Evolutionary conservation across 2,329 filamentous ascomycete genomes (phyloP), one percentile per base, ranked within the genome.

Genomic region (Exophiala calicioides): DNA sequence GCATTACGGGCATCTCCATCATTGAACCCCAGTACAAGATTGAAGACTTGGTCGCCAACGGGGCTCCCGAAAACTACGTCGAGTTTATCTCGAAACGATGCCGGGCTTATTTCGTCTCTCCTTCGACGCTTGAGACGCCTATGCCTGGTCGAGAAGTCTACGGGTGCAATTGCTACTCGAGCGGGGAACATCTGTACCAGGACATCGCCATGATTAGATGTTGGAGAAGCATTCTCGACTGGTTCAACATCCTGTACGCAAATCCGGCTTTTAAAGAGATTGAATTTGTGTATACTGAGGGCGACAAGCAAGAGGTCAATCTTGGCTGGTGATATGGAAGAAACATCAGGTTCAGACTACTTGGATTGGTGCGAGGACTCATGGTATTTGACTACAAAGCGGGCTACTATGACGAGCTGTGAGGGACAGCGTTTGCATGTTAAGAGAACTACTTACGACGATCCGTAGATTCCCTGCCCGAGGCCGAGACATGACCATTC

Each of bases 151-250:
- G 77, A 1, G 61, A 71, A 1, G 76, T 77, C 7, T 70, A 78
- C 32, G 84, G 85, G 4, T 85, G 80, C 54, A 85, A 85, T 3
- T 77, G 82, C 52, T 85, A 85, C 65, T 84, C 84, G n/a, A 78
- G 83, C 1, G 84, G 84, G 3, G 80, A 86, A 52, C 58, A 67
- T 1, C 61, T 73, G 24, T 73, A 81, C 59, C 69, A 69, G 5
- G 87, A 94, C 63, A 71, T 73, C 27, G 76, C 88, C 51, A 74
- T 90, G 41, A 70, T 84, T 9, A 64, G 62, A 8, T 76, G 78
- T 0, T 76, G 80, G 53, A 58, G 62, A 9, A 64, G 70, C 2
- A 76, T 87, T 19, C 64, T 88, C 2, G 64, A 69, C 29, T 90
- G 83, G 75, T 70, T 90, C 26, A 68, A 80, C 37, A 69, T 78